Evolutionary conservation across 768 basidiomycete species (phyloP), one percentile per base, ranked within the genome.

Genomic region (Filobasidium wieringae): DNA sequence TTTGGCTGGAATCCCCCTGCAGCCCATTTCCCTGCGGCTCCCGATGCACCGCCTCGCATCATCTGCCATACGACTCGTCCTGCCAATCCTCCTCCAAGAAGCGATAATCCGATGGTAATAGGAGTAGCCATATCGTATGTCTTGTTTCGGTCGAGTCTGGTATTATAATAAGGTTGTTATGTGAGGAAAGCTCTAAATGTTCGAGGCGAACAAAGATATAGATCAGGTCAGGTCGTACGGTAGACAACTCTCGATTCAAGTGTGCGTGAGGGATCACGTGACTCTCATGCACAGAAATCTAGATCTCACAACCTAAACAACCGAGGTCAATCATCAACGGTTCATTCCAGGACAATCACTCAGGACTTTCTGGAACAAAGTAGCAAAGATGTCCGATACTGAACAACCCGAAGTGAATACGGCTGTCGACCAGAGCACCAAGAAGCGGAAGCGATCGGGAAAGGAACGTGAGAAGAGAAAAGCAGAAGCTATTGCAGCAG

Each of bases 1-100:
- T 89, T 95, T 27, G 82, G 78, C 70, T 83, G 85, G 81, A 99
- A 99, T 7, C 95, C 93, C 56, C 93, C 93, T 75, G 84, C 89
- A 17, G 79, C 84, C 83, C 88, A 97, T 71, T 92, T 80, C 40
- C 90, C 85, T 12, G 84, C 84, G 11, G 79, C 84, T 24, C 77
- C 78, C 15, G 24, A 34, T 63, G 76, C 80, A 12, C 80, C 84
- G 22, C 62, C 62, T 30, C 56, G 60, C 11, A 56, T 43, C 11
- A 63, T 67, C 49, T 72, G 69, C 45, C 64, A 65, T 6, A 58
- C 59, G 7, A 70, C 68, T 41, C 71, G 53, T 6, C 67, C 66
- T 26, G 63, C 72, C 24, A 71, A 57, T 24, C 72, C 72, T n/a
- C 70, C 72, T 19, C 70, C 70, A 32, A 73, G 64, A 5, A 69